A percentile compares a stretch with the other conserved stretches of the same genome.
Evolutionary conservation across 225 moss, liverwort and hornwort genomes (phyloP).

Genomic region (Lunularia cruciata): DNA sequence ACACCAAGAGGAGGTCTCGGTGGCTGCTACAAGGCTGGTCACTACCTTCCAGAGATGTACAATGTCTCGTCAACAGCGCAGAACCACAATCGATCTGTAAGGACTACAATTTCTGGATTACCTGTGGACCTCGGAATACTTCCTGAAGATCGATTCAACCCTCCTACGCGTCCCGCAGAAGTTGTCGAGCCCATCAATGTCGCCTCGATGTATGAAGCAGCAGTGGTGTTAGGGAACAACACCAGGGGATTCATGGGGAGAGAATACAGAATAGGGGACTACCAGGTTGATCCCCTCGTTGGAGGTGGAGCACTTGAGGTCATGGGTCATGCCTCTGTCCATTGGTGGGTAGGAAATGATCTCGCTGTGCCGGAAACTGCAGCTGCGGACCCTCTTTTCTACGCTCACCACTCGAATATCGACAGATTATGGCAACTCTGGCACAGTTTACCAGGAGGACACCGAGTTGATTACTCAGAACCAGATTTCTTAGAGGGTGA

Average conservation of each 20-base stretch:
- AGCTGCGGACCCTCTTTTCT: conserved; percentile 15
- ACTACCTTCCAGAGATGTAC: not conserved
- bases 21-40: not conserved
- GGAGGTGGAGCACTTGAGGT: not conserved
- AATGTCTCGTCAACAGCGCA: not conserved
- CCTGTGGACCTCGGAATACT: not conserved
- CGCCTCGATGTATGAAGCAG: not conserved
- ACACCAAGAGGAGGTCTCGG: not conserved
- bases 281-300: not conserved
- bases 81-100: not conserved
- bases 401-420: conserved; percentile 49
- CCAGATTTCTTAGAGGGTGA: conserved; percentile 44
- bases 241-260: not conserved
- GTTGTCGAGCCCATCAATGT: not conserved
- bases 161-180: not conserved
- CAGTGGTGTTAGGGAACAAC: not conserved
- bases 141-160: not conserved
- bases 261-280: not conserved
- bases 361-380: conserved; percentile 34
- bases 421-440: conserved; percentile 21
- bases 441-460: conserved; percentile 23
- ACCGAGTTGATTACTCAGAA: not conserved
- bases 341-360: conserved; percentile 40
- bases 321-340: not conserved
- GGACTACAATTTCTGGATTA: not conserved